Evolutionary conservation across 2,329 filamentous ascomycete species (phyloP).

Genomic region (Falciphora oryzae): DNA sequence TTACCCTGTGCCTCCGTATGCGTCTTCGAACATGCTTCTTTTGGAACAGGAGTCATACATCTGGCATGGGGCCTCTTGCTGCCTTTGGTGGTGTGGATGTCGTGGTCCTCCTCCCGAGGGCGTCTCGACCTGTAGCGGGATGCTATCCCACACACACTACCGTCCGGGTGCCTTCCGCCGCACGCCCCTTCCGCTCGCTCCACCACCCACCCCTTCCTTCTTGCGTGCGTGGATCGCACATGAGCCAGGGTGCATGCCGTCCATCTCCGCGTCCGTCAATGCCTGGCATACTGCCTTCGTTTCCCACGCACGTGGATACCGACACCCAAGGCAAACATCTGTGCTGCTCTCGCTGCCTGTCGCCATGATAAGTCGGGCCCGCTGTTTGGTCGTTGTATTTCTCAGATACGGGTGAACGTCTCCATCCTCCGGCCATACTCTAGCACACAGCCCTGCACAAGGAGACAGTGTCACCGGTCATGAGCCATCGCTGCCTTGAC

Average conservation of each 20-base stretch:
- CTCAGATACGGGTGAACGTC: neutral
- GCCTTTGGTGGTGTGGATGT: neutral
- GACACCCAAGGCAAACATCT: neutral
- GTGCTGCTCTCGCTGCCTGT: neutral
- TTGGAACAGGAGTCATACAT: neutral
- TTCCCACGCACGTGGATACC: neutral
- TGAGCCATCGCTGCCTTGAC: neutral
- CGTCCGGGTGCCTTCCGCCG: neutral
- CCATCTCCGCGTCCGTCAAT: neutral
- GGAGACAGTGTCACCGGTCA: neutral
- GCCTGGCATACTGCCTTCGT: neutral
- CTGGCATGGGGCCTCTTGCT: neutral
- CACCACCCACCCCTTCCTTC: neutral
- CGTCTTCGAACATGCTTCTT: neutral
- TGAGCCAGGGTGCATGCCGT: neutral
- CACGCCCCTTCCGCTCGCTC: neutral
- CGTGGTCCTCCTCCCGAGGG: too few species aligned
- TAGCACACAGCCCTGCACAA: neutral
- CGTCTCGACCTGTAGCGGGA: neutral
- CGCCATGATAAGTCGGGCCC: neutral
- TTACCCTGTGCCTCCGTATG: neutral
- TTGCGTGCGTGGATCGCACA: neutral
- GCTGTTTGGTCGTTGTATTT: neutral
- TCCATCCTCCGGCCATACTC: neutral
- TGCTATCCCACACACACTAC: neutral